These are phyloP conservation scores for Sambucus nigra DNA, from an alignment of 129 eudicot genomes.

Conservation along the genomic window DNA sequence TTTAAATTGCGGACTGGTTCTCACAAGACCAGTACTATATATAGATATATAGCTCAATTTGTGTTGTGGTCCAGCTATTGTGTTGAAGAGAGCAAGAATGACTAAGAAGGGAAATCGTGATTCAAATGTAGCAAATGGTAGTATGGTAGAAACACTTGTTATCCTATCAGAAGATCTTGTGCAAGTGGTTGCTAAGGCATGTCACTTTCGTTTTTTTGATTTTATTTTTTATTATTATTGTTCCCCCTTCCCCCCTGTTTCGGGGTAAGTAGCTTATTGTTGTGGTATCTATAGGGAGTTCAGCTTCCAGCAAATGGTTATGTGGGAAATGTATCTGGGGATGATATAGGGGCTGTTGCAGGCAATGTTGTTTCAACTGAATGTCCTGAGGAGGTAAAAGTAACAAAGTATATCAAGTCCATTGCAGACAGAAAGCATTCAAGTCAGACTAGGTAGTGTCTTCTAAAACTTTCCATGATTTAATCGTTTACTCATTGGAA, in stretches of 20 bases:
- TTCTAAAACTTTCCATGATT: not conserved
- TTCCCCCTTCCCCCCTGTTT: too few relatives aligned
- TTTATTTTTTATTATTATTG: too few relatives aligned
- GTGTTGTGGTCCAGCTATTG: slow-evolving; percentile 46
- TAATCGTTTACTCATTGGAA: not conserved
- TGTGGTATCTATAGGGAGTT: slow-evolving; percentile 35
- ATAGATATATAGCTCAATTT: not conserved
- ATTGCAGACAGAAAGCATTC: slow-evolving; percentile 19
- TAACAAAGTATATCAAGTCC: slow-evolving; percentile 20
- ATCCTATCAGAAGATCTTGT: slow-evolving; percentile 71
- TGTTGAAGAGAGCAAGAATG: slow-evolving; percentile 77
- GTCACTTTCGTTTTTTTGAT: slow-evolving; percentile 4
- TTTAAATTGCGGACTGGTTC: too few relatives aligned
- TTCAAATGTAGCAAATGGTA: slow-evolving; percentile 50
- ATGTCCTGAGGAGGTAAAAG: slow-evolving; percentile 17
- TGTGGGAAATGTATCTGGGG: slow-evolving; percentile 27
- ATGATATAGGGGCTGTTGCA: slow-evolving; percentile 32
- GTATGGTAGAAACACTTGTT: slow-evolving; percentile 60
- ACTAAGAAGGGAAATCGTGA: slow-evolving; percentile 60
- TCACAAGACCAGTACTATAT: too few relatives aligned
- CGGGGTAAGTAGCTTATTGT: not conserved
- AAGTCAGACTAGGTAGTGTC: slow-evolving; percentile 31
- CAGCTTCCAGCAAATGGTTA: slow-evolving; percentile 35
- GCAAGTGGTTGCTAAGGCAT: slow-evolving; percentile 89
- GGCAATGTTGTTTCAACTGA: slow-evolving; percentile 22